Conservation (phyloP, 352 stramenopile genomes). For the Pythium utonaiense region DNA sequence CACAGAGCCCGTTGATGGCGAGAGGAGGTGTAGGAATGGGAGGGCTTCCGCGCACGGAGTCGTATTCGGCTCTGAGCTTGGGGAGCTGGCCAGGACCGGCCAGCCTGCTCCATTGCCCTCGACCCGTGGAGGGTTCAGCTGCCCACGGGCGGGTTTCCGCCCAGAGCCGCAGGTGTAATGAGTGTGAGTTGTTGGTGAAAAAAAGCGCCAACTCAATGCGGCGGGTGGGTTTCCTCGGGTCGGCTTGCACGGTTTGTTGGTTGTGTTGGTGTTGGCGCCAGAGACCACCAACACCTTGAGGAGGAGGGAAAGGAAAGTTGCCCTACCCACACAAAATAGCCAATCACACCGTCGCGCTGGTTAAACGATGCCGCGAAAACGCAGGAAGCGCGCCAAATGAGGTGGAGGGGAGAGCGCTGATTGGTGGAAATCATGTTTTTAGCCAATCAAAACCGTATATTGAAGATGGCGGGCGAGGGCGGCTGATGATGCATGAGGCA, state of each 20-base stretch:
- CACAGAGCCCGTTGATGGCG: neutral
- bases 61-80: slow-evolving; percentile 15
- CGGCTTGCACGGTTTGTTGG: neutral
- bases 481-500: slow-evolving; percentile 19
- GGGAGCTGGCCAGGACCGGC: neutral
- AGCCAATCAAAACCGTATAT: slow-evolving; percentile 13
- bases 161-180: neutral
- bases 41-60: slow-evolving; percentile 6
- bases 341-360: neutral
- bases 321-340: slow-evolving; percentile 5
- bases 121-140: slow-evolving; percentile 9
- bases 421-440: slow-evolving; percentile 16
- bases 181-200: slow-evolving; percentile 3
- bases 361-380: slow-evolving; percentile 17
- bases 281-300: neutral
- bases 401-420: slow-evolving; percentile 13
- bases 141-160: slow-evolving; percentile 4
- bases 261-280: slow-evolving; percentile 6
- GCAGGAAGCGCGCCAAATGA: slow-evolving; percentile 18
- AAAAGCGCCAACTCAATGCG: slow-evolving; percentile 1
- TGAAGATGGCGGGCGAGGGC: slow-evolving; percentile 20
- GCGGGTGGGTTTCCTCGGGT: slow-evolving; percentile 12
- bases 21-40: neutral
- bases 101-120: neutral
- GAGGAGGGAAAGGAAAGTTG: slow-evolving; percentile 4